Evolutionary conservation across 2,329 filamentous ascomycete species (phyloP).

Genomic region (Fusarium sp.): DNA sequence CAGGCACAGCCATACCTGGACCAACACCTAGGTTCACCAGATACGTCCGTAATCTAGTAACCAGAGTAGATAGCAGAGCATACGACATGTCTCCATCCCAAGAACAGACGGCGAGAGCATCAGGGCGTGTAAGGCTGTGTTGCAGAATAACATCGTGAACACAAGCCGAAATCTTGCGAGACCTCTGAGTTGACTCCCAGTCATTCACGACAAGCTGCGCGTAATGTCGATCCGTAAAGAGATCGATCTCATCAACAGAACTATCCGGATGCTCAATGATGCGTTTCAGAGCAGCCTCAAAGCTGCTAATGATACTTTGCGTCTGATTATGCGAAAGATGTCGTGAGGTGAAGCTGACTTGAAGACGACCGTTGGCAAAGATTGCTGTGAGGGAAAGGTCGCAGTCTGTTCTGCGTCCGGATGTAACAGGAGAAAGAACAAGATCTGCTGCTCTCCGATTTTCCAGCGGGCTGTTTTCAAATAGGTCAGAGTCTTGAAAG

Average conservation of each 20-base stretch:
- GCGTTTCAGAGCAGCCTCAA: conserved; percentile 63
- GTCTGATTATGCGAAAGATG: conserved; percentile 59
- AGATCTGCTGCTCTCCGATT: neutral
- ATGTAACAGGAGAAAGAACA: conserved; percentile 30
- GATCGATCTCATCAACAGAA: conserved; percentile 60
- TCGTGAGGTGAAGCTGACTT: conserved; percentile 59
- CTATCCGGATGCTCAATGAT: conserved; percentile 58
- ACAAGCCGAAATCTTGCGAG: conserved; percentile 55
- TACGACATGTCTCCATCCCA: conserved; percentile 62
- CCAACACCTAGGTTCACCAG: conserved; percentile 64
- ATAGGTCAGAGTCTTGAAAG: conserved; percentile 56
- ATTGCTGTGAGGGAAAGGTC: conserved; percentile 61
- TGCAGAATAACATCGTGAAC: conserved; percentile 60
- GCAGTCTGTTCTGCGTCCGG: conserved; percentile 56
- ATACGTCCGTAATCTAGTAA: conserved; percentile 55
- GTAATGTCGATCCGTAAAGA: conserved; percentile 68
- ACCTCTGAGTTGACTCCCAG: conserved; percentile 54
- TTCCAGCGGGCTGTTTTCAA: neutral
- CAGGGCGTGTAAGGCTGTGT: conserved; percentile 54
- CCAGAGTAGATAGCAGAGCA: conserved; percentile 53
- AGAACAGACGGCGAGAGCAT: conserved; percentile 56
- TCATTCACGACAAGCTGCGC: conserved; percentile 67
- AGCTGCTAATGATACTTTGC: conserved; percentile 62
- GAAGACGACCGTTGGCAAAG: conserved; percentile 56
- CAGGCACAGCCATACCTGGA: conserved; percentile 69